Evolutionary conservation across 805 yeast species (phyloP), one percentile per base, ranked within the genome.

Genomic region (Metschnikowia colocasiae): DNA sequence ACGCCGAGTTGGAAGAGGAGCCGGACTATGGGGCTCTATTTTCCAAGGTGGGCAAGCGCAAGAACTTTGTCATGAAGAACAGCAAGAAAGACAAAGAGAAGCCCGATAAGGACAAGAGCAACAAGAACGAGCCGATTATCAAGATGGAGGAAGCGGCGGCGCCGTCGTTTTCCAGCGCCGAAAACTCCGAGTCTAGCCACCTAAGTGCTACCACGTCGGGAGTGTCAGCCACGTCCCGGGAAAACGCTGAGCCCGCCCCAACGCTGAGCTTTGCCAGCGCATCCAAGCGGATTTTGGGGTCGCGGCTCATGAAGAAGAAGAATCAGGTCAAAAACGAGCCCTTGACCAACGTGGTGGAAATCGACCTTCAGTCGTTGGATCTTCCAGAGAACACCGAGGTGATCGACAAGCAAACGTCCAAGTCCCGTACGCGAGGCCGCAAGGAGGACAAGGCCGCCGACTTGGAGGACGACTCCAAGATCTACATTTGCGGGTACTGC

Each of bases 401-500:
- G 4, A 62, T 60, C 39, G 64, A 64, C 10, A 64, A 64, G 46
- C 60, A 64, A 25, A 64, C 63, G 37, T 63, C 52, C 40, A 59
- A 78, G 43, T 3, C 36, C 12, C 29, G 43, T 3, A 75, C 80
- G 2, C 69, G 88, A 41, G 88, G 88, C 5, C 73, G 88, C 34
- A 82, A 82, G 61, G 87, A 85, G 20, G 77, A 82, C 35, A 66
- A 76, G 51, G 79, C 76, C 42, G 81, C 79, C 16, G 87, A 81
- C 57, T 52, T 69, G 58, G 62, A 59, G 41, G 77, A 72, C 52
- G 73, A 69, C 52, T 43, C 75, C 9, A 83, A 83, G 63, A 80
- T 80, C 35, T 84, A 76, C 59, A 77, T 78, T 26, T 85, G 91
- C 61, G 78, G 77, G 27, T 76, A 73, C 57, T 85, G 92, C 61